Conservation (phyloP, 176 grass and related monocot genomes). For the Poa pratensis region DNA sequence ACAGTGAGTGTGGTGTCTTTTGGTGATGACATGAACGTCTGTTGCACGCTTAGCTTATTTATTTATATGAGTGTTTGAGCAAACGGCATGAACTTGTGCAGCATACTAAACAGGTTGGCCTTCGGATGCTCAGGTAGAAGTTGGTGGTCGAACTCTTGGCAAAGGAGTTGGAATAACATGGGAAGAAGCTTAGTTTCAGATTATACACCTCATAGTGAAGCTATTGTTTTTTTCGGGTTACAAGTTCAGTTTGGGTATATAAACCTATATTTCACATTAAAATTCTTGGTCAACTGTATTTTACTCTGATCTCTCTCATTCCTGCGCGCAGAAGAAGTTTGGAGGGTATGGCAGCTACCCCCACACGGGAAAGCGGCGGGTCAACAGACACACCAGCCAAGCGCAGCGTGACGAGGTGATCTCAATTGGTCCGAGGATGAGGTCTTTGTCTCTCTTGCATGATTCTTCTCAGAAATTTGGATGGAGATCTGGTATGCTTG, state of each 20-base stretch:
- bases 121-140: conserved; percentile 63
- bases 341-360: conserved; percentile 37
- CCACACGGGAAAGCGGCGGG: conserved; percentile 63
- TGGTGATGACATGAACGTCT: conserved; percentile 8
- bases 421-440: conserved; percentile 33
- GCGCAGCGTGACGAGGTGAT: conserved; percentile 94
- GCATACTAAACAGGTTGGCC: not conserved
- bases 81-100: not conserved
- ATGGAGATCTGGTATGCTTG: conserved; percentile 46
- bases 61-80: not conserved
- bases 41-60: conserved; percentile 9
- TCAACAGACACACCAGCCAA: conserved; percentile 82
- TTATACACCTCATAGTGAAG: conserved; percentile 35
- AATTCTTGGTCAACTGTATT: conserved; percentile 19
- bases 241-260: not conserved
- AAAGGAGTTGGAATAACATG: conserved; percentile 73
- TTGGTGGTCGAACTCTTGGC: conserved; percentile 73
- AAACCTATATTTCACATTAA: conserved; percentile 8
- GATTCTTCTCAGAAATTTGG: conserved; percentile 56
- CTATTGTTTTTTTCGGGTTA: conserved; percentile 12
- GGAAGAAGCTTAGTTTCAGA: conserved; percentile 90
- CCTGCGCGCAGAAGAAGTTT: conserved; percentile 60
- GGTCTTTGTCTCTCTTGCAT: conserved; percentile 59
- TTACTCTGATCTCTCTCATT: conserved; percentile 16
- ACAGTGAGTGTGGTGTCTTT: not conserved